A percentile compares a stretch with the other conserved stretches of the same genome.
These are phyloP conservation scores for Sporothrix protearum DNA, from an alignment of 2,329 filamentous ascomycete species.

Conservation along the genomic window DNA sequence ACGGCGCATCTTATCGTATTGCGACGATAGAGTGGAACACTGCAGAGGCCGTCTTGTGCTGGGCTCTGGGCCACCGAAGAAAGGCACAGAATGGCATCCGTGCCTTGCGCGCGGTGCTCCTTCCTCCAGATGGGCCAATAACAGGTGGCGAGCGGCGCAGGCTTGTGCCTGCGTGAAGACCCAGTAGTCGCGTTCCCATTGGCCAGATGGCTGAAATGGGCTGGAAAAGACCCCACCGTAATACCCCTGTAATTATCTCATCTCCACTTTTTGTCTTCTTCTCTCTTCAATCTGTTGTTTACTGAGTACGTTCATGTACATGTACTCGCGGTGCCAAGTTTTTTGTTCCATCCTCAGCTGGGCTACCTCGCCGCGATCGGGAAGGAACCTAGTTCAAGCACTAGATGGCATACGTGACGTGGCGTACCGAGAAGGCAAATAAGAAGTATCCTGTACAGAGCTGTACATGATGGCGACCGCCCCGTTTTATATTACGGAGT, in stretches of 20 bases:
- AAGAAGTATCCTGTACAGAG: background rate
- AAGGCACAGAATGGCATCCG: background rate
- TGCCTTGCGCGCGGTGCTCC: conserved; percentile 6
- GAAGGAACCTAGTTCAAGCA: background rate
- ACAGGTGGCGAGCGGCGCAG: background rate
- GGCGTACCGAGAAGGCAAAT: background rate
- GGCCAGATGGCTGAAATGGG: conserved; percentile 10
- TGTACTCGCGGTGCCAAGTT: background rate
- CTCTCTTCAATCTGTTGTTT: background rate
- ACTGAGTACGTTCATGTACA: too few relatives aligned
- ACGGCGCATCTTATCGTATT: conserved; percentile 9
- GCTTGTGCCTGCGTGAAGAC: background rate
- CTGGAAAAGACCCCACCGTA: conserved; percentile 2
- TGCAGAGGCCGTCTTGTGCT: background rate
- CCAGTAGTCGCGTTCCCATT: background rate
- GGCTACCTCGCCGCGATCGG: background rate
- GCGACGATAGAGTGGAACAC: background rate
- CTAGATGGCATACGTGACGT: background rate
- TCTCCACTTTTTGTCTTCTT: conserved; percentile 7
- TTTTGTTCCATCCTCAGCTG: background rate
- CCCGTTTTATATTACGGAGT: background rate
- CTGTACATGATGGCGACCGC: background rate
- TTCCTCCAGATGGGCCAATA: conserved; percentile 9
- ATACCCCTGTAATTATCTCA: conserved; percentile 17
- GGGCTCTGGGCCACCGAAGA: background rate